Evolutionary conservation across 352 stramenopile genomes (phyloP).

Genomic region (Phytophthora pluvialis): DNA sequence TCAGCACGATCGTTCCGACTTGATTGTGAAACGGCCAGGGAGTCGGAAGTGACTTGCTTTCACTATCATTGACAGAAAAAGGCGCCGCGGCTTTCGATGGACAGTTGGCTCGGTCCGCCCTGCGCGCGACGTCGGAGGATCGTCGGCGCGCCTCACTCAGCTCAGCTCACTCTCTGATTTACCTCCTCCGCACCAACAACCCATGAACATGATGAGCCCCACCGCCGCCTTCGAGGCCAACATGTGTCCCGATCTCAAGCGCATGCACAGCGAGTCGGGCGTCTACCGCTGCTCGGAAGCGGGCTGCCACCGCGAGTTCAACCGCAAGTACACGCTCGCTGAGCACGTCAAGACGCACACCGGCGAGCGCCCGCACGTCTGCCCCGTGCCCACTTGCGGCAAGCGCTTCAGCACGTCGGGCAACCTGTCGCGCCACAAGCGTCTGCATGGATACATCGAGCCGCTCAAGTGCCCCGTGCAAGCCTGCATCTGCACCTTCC

Average conservation of each 20-base stretch:
- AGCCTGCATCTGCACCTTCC: constrained; percentile 38
- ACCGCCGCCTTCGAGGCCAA: constrained; percentile 15
- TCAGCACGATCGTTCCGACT: constrained; percentile 22
- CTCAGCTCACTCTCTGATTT: constrained; percentile 29
- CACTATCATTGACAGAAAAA: constrained; percentile 19
- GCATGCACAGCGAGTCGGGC: constrained; percentile 24
- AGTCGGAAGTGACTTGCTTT: constrained; percentile 36
- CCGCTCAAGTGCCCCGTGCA: constrained; percentile 36
- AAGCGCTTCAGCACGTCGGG: constrained; percentile 58
- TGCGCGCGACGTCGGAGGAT: constrained; percentile 7
- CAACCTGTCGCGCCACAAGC: constrained; percentile 51
- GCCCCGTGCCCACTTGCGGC: constrained; percentile 34
- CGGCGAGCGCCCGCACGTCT: constrained; percentile 51
- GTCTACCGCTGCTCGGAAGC: constrained; percentile 28
- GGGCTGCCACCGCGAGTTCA: constrained; percentile 53
- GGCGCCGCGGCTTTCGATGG: constrained; percentile 13
- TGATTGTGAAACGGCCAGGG: constrained; percentile 22
- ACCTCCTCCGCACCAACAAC: constrained; percentile 10
- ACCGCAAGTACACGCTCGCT: constrained; percentile 68
- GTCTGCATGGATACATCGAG: constrained; percentile 46
- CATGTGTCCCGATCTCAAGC: constrained; percentile 22
- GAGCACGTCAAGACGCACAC: constrained; percentile 80
- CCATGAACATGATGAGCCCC: constrained; percentile 21
- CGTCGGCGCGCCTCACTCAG: constrained; percentile 15
- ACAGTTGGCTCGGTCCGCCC: constrained; percentile 27